Evolutionary conservation across 352 stramenopile genomes (phyloP), one percentile per base, ranked within the genome.

Genomic region (Pythium utonaiense): DNA sequence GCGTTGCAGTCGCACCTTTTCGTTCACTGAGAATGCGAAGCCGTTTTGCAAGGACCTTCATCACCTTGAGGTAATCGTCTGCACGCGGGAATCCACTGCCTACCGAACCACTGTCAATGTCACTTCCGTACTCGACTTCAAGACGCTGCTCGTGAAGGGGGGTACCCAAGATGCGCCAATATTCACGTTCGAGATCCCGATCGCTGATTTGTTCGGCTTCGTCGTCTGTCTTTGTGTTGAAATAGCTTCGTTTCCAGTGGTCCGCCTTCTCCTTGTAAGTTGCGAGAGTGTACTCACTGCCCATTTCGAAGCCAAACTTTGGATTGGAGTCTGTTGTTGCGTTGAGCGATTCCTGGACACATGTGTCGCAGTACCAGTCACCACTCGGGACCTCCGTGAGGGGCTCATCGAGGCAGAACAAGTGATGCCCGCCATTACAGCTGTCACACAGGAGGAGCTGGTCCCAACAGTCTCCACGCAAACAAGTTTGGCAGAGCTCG

Each of bases 91-190:
- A 98, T 3, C 86, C 92, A 25, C 87, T 96, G 19, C 92, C 92
- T 27, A 89, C 77, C 0, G 78, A 60, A 3, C 83, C 80, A 22
- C 80, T 97, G 63, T 98, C 92, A 8, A 98, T 78, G 44, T 98
- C 92, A 42, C 90, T 98, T 7, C 92, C 92, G 41, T 98, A 98
- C 36, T 96, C 86, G 13, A 97, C 90, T 52, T 96, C 84, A 1
- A 96, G 71, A 5, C 89, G 78, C 31, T 89, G 78, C 17, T 91
- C 83, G 22, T 91, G 80, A 13, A 83, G 60, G 0, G 83, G 82
- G n/a, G 81, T 88, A 21, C 85, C 81, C 14, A 97, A 47, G 21
- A 97, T 66, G 8, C 83, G 69, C 90, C 91, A 98, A 64, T 97
- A 98, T 62, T 97, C 89, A 1, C 53, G 54, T 59, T 97, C 91